These are phyloP conservation scores for Mycena filopes DNA, from an alignment of 768 basidiomycete species.

Conservation along the genomic window DNA sequence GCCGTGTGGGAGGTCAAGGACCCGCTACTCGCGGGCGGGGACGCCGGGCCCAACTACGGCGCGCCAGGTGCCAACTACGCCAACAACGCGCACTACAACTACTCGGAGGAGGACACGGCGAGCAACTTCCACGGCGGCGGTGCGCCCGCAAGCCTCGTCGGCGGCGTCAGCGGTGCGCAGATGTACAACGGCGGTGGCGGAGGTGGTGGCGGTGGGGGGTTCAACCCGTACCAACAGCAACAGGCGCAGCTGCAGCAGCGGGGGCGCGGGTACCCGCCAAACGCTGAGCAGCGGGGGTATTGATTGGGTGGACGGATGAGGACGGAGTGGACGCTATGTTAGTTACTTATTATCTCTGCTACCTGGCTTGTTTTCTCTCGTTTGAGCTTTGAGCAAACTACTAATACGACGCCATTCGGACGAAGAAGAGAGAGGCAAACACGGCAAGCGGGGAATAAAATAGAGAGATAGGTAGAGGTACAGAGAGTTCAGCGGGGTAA, in stretches of 20 bases:
- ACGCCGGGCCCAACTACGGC: constrained; percentile 27
- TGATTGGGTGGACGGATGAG: constrained; percentile 23
- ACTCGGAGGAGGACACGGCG: constrained; percentile 66
- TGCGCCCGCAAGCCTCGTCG: constrained; percentile 73
- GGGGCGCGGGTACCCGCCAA: constrained; percentile 46
- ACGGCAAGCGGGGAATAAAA: constrained; percentile 15
- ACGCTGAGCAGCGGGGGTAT: constrained; percentile 26
- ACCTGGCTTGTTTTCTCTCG: constrained; percentile 28
- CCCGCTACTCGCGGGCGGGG: constrained; percentile 70
- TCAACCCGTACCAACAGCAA: constrained; percentile 31
- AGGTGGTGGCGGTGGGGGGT: constrained; percentile 5
- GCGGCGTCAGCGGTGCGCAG: constrained; percentile 80
- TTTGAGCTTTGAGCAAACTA: constrained; percentile 18
- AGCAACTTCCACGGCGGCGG: constrained; percentile 63
- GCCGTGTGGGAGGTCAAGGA: constrained; percentile 99
- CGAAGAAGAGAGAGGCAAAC: neutral
- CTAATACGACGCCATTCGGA: constrained; percentile 24
- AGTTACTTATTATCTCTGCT: constrained; percentile 19
- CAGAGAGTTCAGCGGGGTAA: constrained; percentile 41
- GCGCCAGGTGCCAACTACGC: constrained; percentile 39
- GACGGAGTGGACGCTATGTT: constrained; percentile 26
- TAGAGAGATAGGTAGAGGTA: constrained; percentile 39
- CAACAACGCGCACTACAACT: constrained; percentile 41
- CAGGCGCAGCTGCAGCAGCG: constrained; percentile 28
- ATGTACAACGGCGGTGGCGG: constrained; percentile 56